Base-by-base conservation (phyloP, 306 rosid species). In the Pterocarpus santalinus region DNA sequence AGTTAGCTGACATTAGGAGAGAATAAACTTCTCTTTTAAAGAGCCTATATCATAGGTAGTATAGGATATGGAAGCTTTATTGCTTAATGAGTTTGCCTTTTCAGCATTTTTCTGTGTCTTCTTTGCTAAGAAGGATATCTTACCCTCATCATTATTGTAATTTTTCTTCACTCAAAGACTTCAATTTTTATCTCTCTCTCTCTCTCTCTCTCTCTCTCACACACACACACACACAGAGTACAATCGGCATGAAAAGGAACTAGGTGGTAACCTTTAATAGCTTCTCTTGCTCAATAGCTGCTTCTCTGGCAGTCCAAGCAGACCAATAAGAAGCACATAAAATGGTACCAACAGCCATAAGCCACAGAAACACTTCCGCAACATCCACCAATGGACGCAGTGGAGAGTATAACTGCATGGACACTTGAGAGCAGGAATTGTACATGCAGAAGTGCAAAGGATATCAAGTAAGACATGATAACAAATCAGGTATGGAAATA, bases 301-400 rank as follows among this genome's bases (percentile, higher is more conserved):
- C 94, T 90, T 95, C 99, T 86, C 94, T 83, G 55, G 97, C 91
- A 63, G 91, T 89, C 99, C 99, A 91, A 36, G 97, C 97, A 83
- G 99, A 93, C 99, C 99, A 95, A 86, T 89, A 95, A 44, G 99
- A 95, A 55, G 94, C 94, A 88, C 91, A 88, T 74, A 95, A 81
- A 88, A 95, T 90, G 86, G 99, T 95, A 61, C 97, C 97, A 81
- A 93, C 97, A 81, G 99, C 99, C 99, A 95, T 95, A 51, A 95
- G 99, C 99, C 99, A 95, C 75, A 95, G 65, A 90, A 95, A 95
- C 49, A 95, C 97, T 91, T 95, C 99, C 15, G 99, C 99, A 51
- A 95, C 92, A 71, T 95, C 99, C 69, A 95, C 99, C 63, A 89
- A 60, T n/a, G 97, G 97, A 67, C 99, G 99, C 67, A 85, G 72